Evolutionary conservation across 805 yeast genomes (phyloP), one percentile per base, ranked within the genome.

Genomic region (Candida dajiaensis): DNA sequence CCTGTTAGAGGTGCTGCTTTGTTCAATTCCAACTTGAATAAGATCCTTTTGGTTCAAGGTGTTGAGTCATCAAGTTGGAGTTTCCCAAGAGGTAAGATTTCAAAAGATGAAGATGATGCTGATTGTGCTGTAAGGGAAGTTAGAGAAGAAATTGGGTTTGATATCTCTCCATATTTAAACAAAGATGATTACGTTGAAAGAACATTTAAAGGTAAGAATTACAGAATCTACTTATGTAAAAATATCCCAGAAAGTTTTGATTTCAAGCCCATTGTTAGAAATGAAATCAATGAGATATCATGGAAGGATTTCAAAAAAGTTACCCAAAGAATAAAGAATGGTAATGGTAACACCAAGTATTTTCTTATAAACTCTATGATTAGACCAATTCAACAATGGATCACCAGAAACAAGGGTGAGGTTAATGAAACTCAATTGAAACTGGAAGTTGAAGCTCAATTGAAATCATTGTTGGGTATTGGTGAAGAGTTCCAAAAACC

Each of bases 1-100:
- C 99, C 99, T 0, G 99, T 94, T 2, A 75, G 99, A 57, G 99
- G 99, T 28, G 94, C 92, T 40, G 96, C 96, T 9, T 71, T 95
- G 44, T 75, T 94, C 58, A 89, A 88, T 61, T 71, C 76, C 44
- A 76, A 74, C 29, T 63, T 89, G 69, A 77, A 81, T 46, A 88
- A 86, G 59, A 70, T 88, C 11, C 61, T 95, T 25, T 68, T 94
- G 52, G 95, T 94, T 6, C 82, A 87, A 60, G 97, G 97, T 4
- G 81, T 82, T 42, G 95, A 87, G 52, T 77, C 89, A 12, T 63
- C 74, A n/a, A 68, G 85, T 1, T 94, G 98, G 98, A 85, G 96
- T 8, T 94, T 94, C 59, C 99, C 99, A 6, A 74, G 96, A 63
- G 99, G 99, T 6, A 94, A 94, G 66, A 94, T 94, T 47, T 87